Evolutionary conservation across 1,284 basidiomycete genomes (phyloP), one percentile per base, ranked within the genome.

Genomic region (Malassezia cuniculi): DNA sequence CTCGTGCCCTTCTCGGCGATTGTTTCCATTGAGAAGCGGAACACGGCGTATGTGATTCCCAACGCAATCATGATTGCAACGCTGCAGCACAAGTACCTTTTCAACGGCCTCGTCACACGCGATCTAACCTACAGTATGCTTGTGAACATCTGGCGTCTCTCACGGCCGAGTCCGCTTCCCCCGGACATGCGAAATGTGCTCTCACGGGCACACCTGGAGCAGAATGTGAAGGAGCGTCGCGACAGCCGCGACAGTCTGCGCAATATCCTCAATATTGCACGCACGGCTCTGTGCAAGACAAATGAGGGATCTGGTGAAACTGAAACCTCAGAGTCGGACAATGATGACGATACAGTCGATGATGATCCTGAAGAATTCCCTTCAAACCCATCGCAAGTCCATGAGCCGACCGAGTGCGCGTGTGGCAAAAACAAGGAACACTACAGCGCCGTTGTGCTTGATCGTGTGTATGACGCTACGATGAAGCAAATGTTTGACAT

Each of bases 11-110:
- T 95, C 53, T 78, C 80, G 59, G 87, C 95, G 54, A 81, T 97
- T 41, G 80, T 77, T 24, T 73, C 78, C 10, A 78, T 99, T 31
- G 90, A 97, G 67, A 95, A 95, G 74, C 84, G 81, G 57, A 97
- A 90, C 85, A 97, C 93, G 0, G 90, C 90, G 1, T 83, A 93
- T 53, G 85, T 99, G 43, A 99, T 97, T 49, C 90, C 93, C 10
- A 99, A 97, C 66, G 90, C 87, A 7, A 90, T 99, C 54, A 82
- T 83, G 56, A 76, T 97, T 39, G 78, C 80, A 10, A 94, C 90
- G 0, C 74, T 78, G 19, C 79, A 80, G 47, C 68, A 70, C 27
- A 71, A 72, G 73, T 86, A 95, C 70, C 85, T 80, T 0, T 95
- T 95, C 60, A 85, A 89, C 0, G 93, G 87, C 5, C 89, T 99